phyloP scores from a whole-genome alignment of 106 monocot species.

The Platanthera zijinensis region DNA sequence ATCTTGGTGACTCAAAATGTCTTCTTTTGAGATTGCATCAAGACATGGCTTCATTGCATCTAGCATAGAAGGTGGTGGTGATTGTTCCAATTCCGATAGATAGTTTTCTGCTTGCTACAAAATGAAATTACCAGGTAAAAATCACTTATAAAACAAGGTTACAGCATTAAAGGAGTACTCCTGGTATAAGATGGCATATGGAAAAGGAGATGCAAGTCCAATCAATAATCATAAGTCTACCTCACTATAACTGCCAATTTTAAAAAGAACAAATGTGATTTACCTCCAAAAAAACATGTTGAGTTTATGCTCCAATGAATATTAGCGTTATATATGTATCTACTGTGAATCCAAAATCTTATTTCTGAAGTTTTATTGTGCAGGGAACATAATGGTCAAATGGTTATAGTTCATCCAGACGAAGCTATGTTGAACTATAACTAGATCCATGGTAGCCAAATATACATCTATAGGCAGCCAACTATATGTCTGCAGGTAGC shows the following conservation, averaged over 20 bases:
- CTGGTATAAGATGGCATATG: not conserved
- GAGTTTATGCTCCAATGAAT: not conserved
- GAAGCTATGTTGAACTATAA: no score
- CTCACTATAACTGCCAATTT: not conserved
- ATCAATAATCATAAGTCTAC: not conserved
- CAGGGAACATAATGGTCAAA: not conserved
- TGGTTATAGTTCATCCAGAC: not conserved
- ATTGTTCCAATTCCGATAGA: constrained; percentile 76
- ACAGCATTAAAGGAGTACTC: not conserved
- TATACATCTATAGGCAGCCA: not conserved
- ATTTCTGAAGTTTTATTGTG: not conserved
- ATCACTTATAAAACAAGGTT: constrained; percentile 3
- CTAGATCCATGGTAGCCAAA: no score
- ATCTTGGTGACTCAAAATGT: constrained; percentile 75
- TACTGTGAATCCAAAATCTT: not conserved
- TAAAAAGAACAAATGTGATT: not conserved
- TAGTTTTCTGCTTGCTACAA: constrained; percentile 68
- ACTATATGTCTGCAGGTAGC: not conserved
- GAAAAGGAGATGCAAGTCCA: not conserved
- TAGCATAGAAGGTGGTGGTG: constrained; percentile 48
- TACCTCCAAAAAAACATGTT: not conserved
- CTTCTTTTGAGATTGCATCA: constrained; percentile 62
- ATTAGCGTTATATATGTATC: not conserved
- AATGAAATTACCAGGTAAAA: constrained; percentile 6
- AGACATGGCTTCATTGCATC: constrained; percentile 61